Evolutionary conservation across 805 yeast genomes (phyloP), one percentile per base, ranked within the genome.

Genomic region (Yamadazyma takamatsuzukensis): DNA sequence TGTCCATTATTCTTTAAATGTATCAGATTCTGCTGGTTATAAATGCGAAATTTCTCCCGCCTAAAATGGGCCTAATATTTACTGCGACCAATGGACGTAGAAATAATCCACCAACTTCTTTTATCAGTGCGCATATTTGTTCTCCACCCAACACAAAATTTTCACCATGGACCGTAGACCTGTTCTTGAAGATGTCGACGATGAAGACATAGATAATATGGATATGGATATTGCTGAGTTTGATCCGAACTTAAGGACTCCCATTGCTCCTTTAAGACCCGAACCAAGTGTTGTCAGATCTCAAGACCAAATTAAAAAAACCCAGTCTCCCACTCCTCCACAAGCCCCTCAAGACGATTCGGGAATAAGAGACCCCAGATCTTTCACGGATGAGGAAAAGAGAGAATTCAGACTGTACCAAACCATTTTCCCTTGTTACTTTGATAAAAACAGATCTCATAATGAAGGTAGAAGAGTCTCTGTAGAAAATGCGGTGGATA

Each of bases 171-270:
- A 42, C n/a, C 61, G 52, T 27, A 79, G 78, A 80, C 93, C 94
- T 9, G 67, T 64, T 21, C 55, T 83, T 35, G 94, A 83, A 54
- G 89, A 83, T 47, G 78, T 83, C 37, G 88, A 82, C 54, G 83
- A 78, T 50, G 94, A 85, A 43, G 89, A 82, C 48, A 78, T 90
- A 60, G 97, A 89, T 53, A 80, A 88, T 63, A 69, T 87, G 78
- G 96, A 90, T 49, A 82, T 86, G 84, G 96, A 89, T 59, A 68
- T 89, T 17, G 94, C 95, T 3, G 94, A 90, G 63, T 83, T 87
- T 43, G 97, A 88, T 58, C 88, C 65, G 29, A 45, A 49, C 24
- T 60, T 83, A 41, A 70, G 57, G 25, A 80, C 90, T 0, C 84
- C 90, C 6, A 60, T 82, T 15, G 89, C 89, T 1, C 87, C 88